A percentile compares a stretch with the other conserved stretches of the same genome.
Conservation (phyloP, 805 yeast genomes). For the Ogataea polymorpha region DNA sequence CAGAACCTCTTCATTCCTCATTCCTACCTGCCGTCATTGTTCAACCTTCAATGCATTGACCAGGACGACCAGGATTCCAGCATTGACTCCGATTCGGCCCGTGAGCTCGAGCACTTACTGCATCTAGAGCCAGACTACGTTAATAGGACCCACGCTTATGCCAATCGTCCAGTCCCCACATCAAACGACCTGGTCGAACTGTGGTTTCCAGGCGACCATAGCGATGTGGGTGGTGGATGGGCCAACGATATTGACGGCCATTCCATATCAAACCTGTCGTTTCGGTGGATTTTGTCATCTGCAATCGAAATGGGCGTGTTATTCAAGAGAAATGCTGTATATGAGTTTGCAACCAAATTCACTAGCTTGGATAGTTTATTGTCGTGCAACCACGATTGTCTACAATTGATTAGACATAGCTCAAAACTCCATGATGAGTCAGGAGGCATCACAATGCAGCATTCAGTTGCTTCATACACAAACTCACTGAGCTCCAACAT, state of each 20-base stretch:
- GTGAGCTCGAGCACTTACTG: constrained; percentile 3
- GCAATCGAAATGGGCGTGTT: constrained; percentile 48
- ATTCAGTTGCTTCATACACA: too few species aligned
- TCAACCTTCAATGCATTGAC: constrained; percentile 12
- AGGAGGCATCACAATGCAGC: too few species aligned
- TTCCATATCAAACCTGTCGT: constrained; percentile 45
- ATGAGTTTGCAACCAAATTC: constrained; percentile 38
- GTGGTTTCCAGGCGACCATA: constrained; percentile 70
- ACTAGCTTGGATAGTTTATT: constrained; percentile 41
- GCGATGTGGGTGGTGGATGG: constrained; percentile 74
- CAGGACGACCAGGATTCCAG: constrained; percentile 7
- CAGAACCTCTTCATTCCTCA: constrained; percentile 51
- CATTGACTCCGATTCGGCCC: background rate
- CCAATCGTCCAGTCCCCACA: constrained; percentile 3
- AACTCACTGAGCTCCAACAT: too few species aligned
- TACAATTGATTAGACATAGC: constrained; percentile 29
- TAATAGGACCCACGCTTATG: constrained; percentile 23
- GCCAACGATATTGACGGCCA: constrained; percentile 43
- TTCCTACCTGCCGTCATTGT: constrained; percentile 33
- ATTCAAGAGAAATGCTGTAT: constrained; percentile 41
- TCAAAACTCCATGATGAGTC: background rate
- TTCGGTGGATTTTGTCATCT: constrained; percentile 61
- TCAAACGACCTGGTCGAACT: constrained; percentile 44
- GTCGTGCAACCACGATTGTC: constrained; percentile 52
- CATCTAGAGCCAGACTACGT: constrained; percentile 10